Evolutionary conservation across 2,329 filamentous ascomycete species (phyloP).

Genomic region (Ceratocystis lukuohia): DNA sequence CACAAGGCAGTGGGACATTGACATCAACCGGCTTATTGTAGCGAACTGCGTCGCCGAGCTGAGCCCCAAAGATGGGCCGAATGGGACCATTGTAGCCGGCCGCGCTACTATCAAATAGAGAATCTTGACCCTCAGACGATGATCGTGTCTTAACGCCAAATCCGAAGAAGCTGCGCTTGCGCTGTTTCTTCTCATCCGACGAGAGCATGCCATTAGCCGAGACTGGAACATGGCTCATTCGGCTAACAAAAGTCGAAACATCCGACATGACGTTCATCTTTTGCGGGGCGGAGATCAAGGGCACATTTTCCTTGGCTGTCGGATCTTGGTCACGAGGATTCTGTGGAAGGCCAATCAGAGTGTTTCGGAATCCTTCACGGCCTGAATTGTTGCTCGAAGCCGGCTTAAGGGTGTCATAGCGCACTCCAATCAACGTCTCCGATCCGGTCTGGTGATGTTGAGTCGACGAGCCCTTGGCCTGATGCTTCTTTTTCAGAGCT

Average conservation of each 20-base stretch:
- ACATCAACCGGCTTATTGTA: constrained; percentile 61
- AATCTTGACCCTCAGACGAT: constrained; percentile 46
- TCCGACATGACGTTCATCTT: constrained; percentile 78
- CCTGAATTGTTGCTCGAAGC: constrained; percentile 33
- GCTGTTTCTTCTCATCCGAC: constrained; percentile 61
- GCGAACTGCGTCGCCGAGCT: constrained; percentile 73
- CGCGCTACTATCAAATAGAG: constrained; percentile 36
- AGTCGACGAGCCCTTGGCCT: constrained; percentile 22
- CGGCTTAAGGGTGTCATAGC: constrained; percentile 43
- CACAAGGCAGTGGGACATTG: constrained; percentile 67
- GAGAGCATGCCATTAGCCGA: constrained; percentile 22
- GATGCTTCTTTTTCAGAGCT: constrained; percentile 25
- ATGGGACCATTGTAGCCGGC: constrained; percentile 41
- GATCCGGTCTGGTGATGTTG: constrained; percentile 28
- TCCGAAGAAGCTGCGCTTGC: constrained; percentile 69
- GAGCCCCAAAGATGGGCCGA: constrained; percentile 69
- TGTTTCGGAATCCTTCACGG: constrained; percentile 27
- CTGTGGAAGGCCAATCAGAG: constrained; percentile 27
- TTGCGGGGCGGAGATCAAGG: constrained; percentile 63
- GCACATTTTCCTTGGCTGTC: constrained; percentile 28
- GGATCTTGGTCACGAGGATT: constrained; percentile 24
- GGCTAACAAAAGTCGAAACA: constrained; percentile 74
- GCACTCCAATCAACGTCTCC: constrained; percentile 42
- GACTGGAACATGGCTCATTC: constrained; percentile 27
- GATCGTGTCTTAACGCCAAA: constrained; percentile 47